Base-by-base conservation (phyloP, 1,139 yeast species). In the Scheffersomyces insectosa region DNA sequence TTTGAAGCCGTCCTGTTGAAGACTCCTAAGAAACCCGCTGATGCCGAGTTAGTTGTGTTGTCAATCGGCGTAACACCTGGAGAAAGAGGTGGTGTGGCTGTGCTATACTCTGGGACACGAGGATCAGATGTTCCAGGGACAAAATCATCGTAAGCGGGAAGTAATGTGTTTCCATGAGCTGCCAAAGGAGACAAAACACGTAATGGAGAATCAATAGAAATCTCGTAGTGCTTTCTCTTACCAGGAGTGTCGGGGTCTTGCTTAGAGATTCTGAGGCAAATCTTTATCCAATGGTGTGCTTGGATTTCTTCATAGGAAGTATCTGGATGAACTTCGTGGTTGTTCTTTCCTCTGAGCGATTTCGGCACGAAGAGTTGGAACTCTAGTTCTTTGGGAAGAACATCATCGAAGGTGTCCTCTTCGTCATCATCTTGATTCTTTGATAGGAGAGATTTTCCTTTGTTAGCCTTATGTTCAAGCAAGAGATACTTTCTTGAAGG, bases 261-360 rank as follows among this genome's bases (percentile, higher is more conserved):
- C 51, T 79, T 80, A 11, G 96, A 87, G 27, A 93, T 72, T 41
- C 98, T 71, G 41, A 93, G 66, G 48, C 95, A 85, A 11, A 93
- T 79, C 63, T 91, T 93, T 54, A 93, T 82, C 97, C 98, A 91
- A 66, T 93, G 99, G 56, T 88, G 93, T 6, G 91, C 77, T 63
- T 88, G 88, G 50, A 93, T 88, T 54, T 82, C 82, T 30, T 79
- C 80, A 54, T 77, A 84, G 2, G 89, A 80, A 1, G 97, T 88
- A 62, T 91, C 93, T 1, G 97, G 95, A 56, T 88, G 95, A 36
- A 90, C 64, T 20, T 54, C 53, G 38, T 63, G 65, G 41, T 66
- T 60, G 47, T 67, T 65, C 55, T 76, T 68, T 44, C 76, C 78
- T 45, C 75, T 76, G 49, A 85, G 63, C 43, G 65, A 66, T 47